Evolutionary conservation across 2,329 filamentous ascomycete species (phyloP).

Genomic region (Fusarium sublunatum): DNA sequence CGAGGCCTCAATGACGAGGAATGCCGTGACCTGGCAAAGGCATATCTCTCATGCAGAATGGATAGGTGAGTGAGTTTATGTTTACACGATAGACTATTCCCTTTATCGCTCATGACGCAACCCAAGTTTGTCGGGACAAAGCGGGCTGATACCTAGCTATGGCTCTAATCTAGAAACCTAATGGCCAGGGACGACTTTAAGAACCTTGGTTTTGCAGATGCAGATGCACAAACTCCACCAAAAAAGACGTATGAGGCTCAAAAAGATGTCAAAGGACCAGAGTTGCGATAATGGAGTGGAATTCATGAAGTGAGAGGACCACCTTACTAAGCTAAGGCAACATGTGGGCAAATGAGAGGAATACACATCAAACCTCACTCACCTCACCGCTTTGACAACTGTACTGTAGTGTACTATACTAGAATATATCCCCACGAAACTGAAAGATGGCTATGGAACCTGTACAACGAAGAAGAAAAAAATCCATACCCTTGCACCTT

Average conservation of each 20-base stretch:
- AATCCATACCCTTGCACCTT: constrained; percentile 9
- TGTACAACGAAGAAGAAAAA: constrained; percentile 30
- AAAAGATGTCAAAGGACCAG: constrained; percentile 52
- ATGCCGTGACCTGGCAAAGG: constrained; percentile 87
- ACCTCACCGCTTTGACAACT: constrained; percentile 34
- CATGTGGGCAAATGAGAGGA: constrained; percentile 42
- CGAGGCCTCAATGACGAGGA: constrained; percentile 87
- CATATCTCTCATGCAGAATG: constrained; percentile 93
- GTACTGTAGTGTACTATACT: constrained; percentile 4
- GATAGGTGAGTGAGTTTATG: constrained; percentile 73
- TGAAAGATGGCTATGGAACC: constrained; percentile 27
- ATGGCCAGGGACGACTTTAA: constrained; percentile 97
- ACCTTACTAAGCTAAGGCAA: constrained; percentile 12
- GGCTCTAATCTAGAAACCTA: constrained; percentile 72
- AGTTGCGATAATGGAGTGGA: constrained; percentile 50
- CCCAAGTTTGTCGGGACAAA: constrained; percentile 29
- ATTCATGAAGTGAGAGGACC: constrained; percentile 19
- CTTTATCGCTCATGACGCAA: constrained; percentile 23
- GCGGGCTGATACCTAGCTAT: constrained; percentile 29
- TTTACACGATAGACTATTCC: no score
- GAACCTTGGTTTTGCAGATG: constrained; percentile 80
- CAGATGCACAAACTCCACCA: constrained; percentile 44
- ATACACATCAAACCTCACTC: constrained; percentile 40
- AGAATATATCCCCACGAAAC: not conserved
- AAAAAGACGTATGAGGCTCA: constrained; percentile 49